Evolutionary conservation across 371 early-diverging fungal species (phyloP).

Genomic region (Mucor plumbeus): DNA sequence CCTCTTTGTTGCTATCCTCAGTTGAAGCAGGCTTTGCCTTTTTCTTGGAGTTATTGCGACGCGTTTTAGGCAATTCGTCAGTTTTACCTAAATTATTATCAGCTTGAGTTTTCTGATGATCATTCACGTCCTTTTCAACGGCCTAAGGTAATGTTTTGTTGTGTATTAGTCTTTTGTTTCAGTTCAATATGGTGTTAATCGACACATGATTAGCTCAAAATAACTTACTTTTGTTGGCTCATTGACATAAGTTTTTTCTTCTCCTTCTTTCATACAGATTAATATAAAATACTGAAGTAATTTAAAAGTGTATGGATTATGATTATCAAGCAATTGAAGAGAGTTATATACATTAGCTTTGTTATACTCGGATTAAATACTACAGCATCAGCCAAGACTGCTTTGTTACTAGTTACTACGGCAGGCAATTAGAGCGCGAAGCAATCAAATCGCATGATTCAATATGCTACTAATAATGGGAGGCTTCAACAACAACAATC

Average conservation of each 20-base stretch:
- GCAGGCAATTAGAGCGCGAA: background rate
- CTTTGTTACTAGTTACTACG: background rate
- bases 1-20: background rate
- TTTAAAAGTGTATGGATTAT: background rate
- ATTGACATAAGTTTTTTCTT: background rate
- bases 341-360: background rate
- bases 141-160: background rate
- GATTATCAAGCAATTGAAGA: background rate
- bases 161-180: background rate
- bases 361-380: background rate
- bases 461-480: too few species aligned
- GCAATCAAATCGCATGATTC: background rate
- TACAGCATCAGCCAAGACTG: background rate
- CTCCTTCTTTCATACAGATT: conserved; percentile 1
- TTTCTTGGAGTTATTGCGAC: background rate
- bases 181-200: too few species aligned
- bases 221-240: background rate
- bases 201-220: too few species aligned
- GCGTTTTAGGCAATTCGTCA: background rate
- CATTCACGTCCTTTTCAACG: background rate
- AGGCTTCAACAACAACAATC: background rate
- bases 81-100: background rate
- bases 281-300: background rate
- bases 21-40: background rate
- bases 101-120: background rate